Base-by-base conservation (phyloP, 83 land plant species). In the Thuja plicata region DNA sequence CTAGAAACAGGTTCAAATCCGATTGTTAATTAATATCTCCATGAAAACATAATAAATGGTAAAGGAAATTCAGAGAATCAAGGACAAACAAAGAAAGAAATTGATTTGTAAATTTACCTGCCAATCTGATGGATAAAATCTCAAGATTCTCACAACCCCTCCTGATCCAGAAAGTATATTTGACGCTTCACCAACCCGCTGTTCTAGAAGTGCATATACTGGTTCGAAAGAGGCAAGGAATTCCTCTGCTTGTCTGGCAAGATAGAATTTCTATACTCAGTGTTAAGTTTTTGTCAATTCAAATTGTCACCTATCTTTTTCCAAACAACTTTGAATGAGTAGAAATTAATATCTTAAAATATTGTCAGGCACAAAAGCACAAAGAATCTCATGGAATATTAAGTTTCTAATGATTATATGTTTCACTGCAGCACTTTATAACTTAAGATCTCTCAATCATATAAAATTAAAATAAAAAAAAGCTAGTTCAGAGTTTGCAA, bases 171-270 rank as follows among this genome's bases (percentile, higher is more conserved):
- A 90, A 57, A 91, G 86, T 41, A 93, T 92, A 88, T 93, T 93
- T 43, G 94, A 93, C 19, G 94, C 94, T 86, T 93, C 94, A 83
- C 94, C 94, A 80, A 93, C 88, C 30, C 94, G 94, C 80, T 90
- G 94, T 89, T 93, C 94, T 38, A 92, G 86, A 38, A 93, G 91
- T 57, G 73, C 86, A 88, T 93, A 93, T 37, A 89, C 89, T 48
- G 86, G 89, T 88, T 93, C 94, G 50, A 93, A 93, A 38, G 91
- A 89, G 46, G 77, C 60, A 16, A 93, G 62, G 77, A 93, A 93
- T 79, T 92, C 93, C 77, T 93, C 94, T 34, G 94, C 94, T 85
- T 93, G 93, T 90, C 94, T 93, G 92, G 45, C 87, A 90, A 76
- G 85, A 88, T 24, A 54, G 34, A 80, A 60, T 73, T 37, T 45